Conservation (phyloP, 805 yeast species). For the Ogataea minuta region DNA sequence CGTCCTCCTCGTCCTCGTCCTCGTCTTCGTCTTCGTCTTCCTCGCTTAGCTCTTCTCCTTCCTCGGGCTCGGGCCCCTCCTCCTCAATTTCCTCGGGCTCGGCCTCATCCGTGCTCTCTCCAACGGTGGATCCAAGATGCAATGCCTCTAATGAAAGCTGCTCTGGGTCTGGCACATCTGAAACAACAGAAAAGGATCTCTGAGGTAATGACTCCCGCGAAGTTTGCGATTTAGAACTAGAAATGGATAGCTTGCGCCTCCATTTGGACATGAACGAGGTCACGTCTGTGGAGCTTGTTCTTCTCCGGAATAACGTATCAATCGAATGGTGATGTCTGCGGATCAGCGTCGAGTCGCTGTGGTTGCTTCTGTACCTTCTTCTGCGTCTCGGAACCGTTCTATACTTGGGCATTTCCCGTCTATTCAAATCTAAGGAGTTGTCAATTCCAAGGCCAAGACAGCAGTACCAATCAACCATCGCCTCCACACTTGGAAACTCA, state of each 20-base stretch:
- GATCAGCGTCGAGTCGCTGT: constrained; percentile 16
- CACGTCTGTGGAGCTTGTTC: constrained; percentile 13
- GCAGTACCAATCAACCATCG: constrained; percentile 76
- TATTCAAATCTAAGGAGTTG: constrained; percentile 70
- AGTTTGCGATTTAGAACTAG: too few species aligned
- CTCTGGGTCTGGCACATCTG: not conserved
- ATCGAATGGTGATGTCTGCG: constrained; percentile 20
- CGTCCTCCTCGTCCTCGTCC: constrained; percentile 12
- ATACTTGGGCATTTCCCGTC: constrained; percentile 70
- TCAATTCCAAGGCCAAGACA: constrained; percentile 74
- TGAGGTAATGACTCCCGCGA: too few species aligned
- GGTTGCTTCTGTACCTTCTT: constrained; percentile 37
- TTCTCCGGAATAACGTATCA: constrained; percentile 19
- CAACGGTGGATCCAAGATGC: constrained; percentile 12
- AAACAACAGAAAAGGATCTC: too few species aligned
- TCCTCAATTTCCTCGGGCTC: constrained; percentile 18
- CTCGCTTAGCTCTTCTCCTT: constrained; percentile 6
- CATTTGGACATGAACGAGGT: constrained; percentile 21
- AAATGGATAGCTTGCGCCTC: constrained; percentile 14
- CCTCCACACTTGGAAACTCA: constrained; percentile 58
- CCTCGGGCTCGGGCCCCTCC: constrained; percentile 27
- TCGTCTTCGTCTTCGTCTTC: constrained; percentile 16
- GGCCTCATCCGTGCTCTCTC: constrained; percentile 26
- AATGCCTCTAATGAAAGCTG: constrained; percentile 1
- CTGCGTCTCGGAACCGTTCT: constrained; percentile 80